Percentiles rank a stretch among this genome's conserved stretches.
phyloP scores from a whole-genome alignment of 768 basidiomycete species.

The Suillus fuscotomentosus region DNA sequence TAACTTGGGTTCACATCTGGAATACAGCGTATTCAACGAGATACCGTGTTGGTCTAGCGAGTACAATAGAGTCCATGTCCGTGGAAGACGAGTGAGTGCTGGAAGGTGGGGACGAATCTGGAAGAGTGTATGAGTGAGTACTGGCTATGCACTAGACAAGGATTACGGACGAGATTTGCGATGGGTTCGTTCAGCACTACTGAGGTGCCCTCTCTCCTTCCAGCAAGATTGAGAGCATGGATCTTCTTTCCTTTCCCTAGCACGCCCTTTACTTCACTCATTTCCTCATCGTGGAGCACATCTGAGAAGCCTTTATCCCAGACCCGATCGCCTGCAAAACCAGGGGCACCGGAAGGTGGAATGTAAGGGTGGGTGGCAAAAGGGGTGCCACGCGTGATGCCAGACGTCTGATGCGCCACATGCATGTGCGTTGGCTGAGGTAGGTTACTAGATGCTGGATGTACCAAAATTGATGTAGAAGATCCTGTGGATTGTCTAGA shows the following conservation, averaged over 20 bases:
- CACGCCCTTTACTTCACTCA: slow-evolving; percentile 45
- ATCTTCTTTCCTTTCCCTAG: slow-evolving; percentile 25
- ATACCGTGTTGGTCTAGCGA: slow-evolving; percentile 96
- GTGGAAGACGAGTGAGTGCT: slow-evolving; percentile 67
- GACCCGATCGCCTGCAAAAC: slow-evolving; percentile 60
- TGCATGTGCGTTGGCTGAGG: slow-evolving; percentile 13
- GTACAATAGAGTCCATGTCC: slow-evolving; percentile 78
- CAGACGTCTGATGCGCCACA: neutral
- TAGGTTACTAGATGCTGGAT: slow-evolving; percentile 10
- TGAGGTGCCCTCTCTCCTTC: slow-evolving; percentile 53
- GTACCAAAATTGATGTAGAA: slow-evolving; percentile 8
- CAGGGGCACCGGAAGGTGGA: slow-evolving; percentile 70
- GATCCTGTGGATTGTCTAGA: slow-evolving; percentile 13
- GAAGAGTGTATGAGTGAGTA: neutral
- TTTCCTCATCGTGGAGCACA: slow-evolving; percentile 41
- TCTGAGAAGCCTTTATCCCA: slow-evolving; percentile 71
- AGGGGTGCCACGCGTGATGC: slow-evolving; percentile 47
- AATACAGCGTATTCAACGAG: slow-evolving; percentile 85
- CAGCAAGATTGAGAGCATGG: slow-evolving; percentile 49
- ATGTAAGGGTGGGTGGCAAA: slow-evolving; percentile 46
- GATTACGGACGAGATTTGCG: slow-evolving; percentile 54
- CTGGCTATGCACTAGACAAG: neutral
- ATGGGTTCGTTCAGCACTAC: slow-evolving; percentile 51
- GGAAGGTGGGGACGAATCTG: slow-evolving; percentile 75
- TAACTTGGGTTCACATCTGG: slow-evolving; percentile 47